Base-by-base conservation (phyloP, 2,329 filamentous ascomycete species). In the Penicillium frequentans region DNA sequence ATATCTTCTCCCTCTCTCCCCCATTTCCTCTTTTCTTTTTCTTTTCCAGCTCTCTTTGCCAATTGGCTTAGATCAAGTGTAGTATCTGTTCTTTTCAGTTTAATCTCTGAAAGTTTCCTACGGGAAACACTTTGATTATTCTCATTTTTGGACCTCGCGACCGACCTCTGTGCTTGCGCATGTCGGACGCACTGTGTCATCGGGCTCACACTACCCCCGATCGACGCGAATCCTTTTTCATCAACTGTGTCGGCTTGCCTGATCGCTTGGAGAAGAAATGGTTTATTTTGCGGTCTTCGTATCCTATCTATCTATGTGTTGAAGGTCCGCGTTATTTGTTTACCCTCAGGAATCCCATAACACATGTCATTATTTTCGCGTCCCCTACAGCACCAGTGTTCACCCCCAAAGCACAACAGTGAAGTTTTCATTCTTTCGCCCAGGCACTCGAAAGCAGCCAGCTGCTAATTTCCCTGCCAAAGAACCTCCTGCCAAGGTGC, bases 51-150 rank as follows among this genome's bases (percentile, higher is more conserved):
- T 80, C 77, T 79, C 75, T 77, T 78, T 78, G 76, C 80, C 78
- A 79, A 82, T 82, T 77, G 77, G 86, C 86, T 90, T 90, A 91
- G 89, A 91, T 91, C 89, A 91, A 90, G 88, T 91, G 88, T 91
- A 91, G 89, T 91, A 91, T 95, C 92, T 93, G 90, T 92, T 93
- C 89, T 92, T 91, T 90, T 91, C 87, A 93, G 90, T 91, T 92
- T 93, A 92, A 92, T 91, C 87, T 89, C 89, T 93, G 89, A 89
- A 90, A 91, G 84, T 83, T 82, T 81, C 82, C 86, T 84, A 90
- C 80, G 82, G 86, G 81, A 81, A 80, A 81, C 82, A 84, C 83
- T 82, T 81, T 86, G 87, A 90, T 93, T 92, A 90, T 85, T 86
- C 87, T 82, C 83, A 91, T 93, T 90, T 88, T 90, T 90, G 81